Conservation (phyloP, 2,329 filamentous ascomycete species). For the Colletotrichum eleusines region DNA sequence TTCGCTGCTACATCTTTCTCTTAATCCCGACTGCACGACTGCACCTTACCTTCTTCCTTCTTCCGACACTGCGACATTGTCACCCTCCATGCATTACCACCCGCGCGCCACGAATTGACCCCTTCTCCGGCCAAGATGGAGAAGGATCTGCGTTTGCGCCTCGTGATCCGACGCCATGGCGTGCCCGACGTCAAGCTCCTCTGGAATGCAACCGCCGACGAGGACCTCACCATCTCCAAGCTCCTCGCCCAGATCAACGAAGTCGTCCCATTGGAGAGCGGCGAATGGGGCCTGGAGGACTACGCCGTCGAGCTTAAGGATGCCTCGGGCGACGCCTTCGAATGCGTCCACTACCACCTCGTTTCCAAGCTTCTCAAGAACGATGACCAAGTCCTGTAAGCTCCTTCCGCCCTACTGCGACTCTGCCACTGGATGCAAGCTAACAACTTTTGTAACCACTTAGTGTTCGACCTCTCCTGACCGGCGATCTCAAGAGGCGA, state of each 20-base stretch:
- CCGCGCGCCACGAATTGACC: neutral
- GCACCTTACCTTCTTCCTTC: no score
- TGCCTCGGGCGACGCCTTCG: slow-evolving; percentile 72
- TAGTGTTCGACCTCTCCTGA: slow-evolving; percentile 83
- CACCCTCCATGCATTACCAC: neutral
- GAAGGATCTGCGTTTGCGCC: slow-evolving; percentile 75
- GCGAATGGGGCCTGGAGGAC: slow-evolving; percentile 88
- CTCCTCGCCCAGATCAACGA: slow-evolving; percentile 85
- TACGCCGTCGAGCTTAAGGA: slow-evolving; percentile 83
- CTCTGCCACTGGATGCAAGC: slow-evolving; percentile 16
- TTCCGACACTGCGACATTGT: neutral
- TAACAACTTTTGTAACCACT: slow-evolving; percentile 36
- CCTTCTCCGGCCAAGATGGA: slow-evolving; percentile 42
- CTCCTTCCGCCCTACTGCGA: neutral
- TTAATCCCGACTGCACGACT: neutral
- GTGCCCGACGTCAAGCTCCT: slow-evolving; percentile 79
- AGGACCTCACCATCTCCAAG: slow-evolving; percentile 77
- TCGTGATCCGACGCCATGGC: slow-evolving; percentile 78
- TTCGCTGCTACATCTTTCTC: neutral
- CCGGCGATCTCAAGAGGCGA: slow-evolving; percentile 79
- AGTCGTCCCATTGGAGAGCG: slow-evolving; percentile 82
- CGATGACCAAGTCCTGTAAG: slow-evolving; percentile 85
- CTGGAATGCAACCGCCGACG: slow-evolving; percentile 72
- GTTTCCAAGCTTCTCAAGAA: slow-evolving; percentile 79
- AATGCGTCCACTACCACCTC: slow-evolving; percentile 87